phyloP scores from a whole-genome alignment of 208 protist genomes.

The Leptomonas pyrrhocoris region DNA sequence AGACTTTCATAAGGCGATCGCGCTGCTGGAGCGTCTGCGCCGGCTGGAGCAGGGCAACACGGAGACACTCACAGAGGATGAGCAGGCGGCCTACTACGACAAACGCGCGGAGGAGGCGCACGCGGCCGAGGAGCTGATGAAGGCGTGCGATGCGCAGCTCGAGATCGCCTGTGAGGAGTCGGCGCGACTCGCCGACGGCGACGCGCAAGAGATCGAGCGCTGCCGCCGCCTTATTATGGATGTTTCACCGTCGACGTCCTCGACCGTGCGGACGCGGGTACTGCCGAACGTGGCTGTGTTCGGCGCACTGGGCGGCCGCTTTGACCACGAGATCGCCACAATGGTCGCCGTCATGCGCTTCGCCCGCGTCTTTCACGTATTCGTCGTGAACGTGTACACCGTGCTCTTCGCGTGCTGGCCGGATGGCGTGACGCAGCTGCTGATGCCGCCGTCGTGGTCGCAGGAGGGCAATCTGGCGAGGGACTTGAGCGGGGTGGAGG shows the following conservation, averaged over 20 bases:
- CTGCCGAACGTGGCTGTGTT: constrained; percentile 67
- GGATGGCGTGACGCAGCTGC: constrained; percentile 62
- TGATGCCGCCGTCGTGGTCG: constrained; percentile 18
- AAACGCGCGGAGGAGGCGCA: not conserved
- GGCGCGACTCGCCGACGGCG: constrained; percentile 11
- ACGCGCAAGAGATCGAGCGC: constrained; percentile 12
- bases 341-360: constrained; percentile 40
- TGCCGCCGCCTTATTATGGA: constrained; percentile 12
- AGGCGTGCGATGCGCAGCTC: constrained; percentile 4
- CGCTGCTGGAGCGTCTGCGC: constrained; percentile 43
- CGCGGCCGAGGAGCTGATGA: constrained; percentile 10
- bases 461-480: not conserved
- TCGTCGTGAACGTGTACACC: constrained; percentile 54
- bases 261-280: constrained; percentile 24
- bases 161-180: constrained; percentile 3
- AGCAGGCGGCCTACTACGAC: constrained; percentile 5
- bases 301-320: constrained; percentile 71
- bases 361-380: constrained; percentile 37
- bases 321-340: constrained; percentile 77
- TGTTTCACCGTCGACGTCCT: constrained; percentile 2
- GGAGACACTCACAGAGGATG: not conserved
- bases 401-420: constrained; percentile 75
- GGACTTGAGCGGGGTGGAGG: not conserved
- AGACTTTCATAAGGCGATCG: constrained; percentile 75
- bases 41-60: constrained; percentile 20